Evolutionary conservation across 2,329 filamentous ascomycete genomes (phyloP).

Genomic region (Xylariaceae sp.): DNA sequence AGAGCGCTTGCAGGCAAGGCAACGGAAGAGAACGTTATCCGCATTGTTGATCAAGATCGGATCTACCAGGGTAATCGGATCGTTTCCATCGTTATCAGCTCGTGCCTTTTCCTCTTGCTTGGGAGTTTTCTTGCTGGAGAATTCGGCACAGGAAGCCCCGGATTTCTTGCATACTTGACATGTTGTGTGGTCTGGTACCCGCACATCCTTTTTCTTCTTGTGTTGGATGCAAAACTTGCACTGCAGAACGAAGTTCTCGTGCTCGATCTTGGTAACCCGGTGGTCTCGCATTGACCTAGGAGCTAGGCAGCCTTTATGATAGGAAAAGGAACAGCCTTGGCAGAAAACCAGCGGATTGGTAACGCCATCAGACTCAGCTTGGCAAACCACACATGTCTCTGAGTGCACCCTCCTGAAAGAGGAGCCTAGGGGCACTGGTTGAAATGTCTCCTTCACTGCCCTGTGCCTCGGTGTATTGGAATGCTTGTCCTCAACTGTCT

Average conservation of each 20-base stretch:
- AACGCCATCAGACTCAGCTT: slow-evolving; percentile 44
- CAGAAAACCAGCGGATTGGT: slow-evolving; percentile 76
- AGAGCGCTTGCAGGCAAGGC: slow-evolving; percentile 65
- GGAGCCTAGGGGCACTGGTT: slow-evolving; percentile 53
- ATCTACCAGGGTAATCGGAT: slow-evolving; percentile 65
- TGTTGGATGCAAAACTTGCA: slow-evolving; percentile 77
- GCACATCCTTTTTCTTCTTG: slow-evolving; percentile 61
- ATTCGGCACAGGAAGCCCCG: slow-evolving; percentile 68
- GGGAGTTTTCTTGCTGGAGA: slow-evolving; percentile 65
- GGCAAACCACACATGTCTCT: slow-evolving; percentile 67
- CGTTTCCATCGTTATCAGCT: slow-evolving; percentile 69
- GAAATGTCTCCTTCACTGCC: slow-evolving; percentile 70
- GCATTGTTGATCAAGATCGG: slow-evolving; percentile 65
- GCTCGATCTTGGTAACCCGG: slow-evolving; percentile 75
- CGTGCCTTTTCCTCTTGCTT: slow-evolving; percentile 80
- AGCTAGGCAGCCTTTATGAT: slow-evolving; percentile 80
- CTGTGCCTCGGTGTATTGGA: slow-evolving; percentile 48
- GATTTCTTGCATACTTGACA: slow-evolving; percentile 65
- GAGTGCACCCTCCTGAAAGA: slow-evolving; percentile 67
- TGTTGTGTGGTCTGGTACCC: slow-evolving; percentile 62
- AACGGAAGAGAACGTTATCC: slow-evolving; percentile 77
- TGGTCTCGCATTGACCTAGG: slow-evolving; percentile 72
- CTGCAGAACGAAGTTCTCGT: slow-evolving; percentile 78
- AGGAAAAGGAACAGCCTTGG: slow-evolving; percentile 81
- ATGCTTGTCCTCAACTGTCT: slow-evolving; percentile 43